These are phyloP conservation scores for Pichia pseudocactophila DNA, from an alignment of 805 yeast genomes.

Conservation along the genomic window DNA sequence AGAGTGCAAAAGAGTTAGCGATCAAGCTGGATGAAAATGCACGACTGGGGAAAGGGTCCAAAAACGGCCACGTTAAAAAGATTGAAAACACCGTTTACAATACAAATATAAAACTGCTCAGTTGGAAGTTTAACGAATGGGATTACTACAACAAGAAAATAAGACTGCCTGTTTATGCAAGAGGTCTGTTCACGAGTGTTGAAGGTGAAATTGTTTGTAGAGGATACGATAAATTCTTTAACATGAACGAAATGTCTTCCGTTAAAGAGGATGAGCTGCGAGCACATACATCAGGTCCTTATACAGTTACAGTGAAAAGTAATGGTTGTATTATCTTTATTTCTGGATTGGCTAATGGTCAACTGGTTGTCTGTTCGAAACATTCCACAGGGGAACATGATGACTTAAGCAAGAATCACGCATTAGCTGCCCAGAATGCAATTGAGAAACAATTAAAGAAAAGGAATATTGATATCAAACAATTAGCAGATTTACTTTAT, in stretches of 20 bases:
- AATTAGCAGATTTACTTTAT: constrained; percentile 50
- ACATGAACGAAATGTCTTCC: constrained; percentile 50
- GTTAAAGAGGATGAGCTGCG: constrained; percentile 44
- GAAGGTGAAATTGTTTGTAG: constrained; percentile 52
- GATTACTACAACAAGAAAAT: constrained; percentile 57
- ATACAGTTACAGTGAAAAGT: constrained; percentile 71
- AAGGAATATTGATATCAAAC: constrained; percentile 31
- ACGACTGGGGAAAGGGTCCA: constrained; percentile 16
- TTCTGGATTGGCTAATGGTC: constrained; percentile 67
- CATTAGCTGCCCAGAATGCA: constrained; percentile 57
- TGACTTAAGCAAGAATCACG: constrained; percentile 56
- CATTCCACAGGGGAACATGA: constrained; percentile 65
- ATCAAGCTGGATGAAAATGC: constrained; percentile 7
- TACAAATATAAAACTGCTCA: constrained; percentile 17
- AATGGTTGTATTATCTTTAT: constrained; percentile 90
- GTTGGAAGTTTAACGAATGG: constrained; percentile 90
- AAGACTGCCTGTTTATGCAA: constrained; percentile 59
- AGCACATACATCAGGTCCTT: constrained; percentile 62
- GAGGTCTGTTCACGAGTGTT: constrained; percentile 65
- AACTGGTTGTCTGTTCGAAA: constrained; percentile 80
- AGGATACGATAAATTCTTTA: constrained; percentile 94
- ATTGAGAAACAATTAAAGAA: constrained; percentile 43
- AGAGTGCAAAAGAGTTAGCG: constrained; percentile 11
- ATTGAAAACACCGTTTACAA: constrained; percentile 17
- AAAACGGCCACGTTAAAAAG: constrained; percentile 15